Conservation (phyloP, 2,329 filamentous ascomycete genomes). For the Stagonosporopsis cucurbitacearum region DNA sequence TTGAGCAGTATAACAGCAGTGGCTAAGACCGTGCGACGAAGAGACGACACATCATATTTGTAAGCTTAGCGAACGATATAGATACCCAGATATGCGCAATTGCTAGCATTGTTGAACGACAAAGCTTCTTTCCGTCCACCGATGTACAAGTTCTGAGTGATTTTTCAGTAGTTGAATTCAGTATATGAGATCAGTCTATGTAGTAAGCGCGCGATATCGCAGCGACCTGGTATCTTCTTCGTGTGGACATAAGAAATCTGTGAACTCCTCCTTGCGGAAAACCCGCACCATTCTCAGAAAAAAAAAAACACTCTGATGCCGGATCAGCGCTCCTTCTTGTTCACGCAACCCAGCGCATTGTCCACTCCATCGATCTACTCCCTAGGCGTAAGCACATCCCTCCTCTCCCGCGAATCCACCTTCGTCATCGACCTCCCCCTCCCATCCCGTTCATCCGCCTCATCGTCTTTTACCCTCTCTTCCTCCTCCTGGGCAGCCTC, state of each 20-base stretch:
- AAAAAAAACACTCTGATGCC: not conserved
- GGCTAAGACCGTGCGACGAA: not conserved
- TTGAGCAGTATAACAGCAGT: slow-evolving; percentile 34
- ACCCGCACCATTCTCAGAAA: not conserved
- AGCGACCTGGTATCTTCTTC: slow-evolving; percentile 18
- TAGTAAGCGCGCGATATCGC: slow-evolving; percentile 5
- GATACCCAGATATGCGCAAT: slow-evolving; percentile 3
- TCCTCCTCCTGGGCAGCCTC: not conserved
- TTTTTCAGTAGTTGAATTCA: no score
- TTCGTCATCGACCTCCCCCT: slow-evolving; percentile 5
- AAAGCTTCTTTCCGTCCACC: not conserved
- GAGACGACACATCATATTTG: not conserved
- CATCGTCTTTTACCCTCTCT: not conserved
- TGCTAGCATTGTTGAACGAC: not conserved
- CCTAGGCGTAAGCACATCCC: not conserved
- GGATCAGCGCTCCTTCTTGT: not conserved
- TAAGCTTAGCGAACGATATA: slow-evolving; percentile 1
- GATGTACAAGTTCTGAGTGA: not conserved
- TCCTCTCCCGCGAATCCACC: slow-evolving; percentile 6
- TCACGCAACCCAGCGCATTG: slow-evolving; percentile 5
- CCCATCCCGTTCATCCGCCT: not conserved
- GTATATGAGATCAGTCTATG: slow-evolving; percentile 1
- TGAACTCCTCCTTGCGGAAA: not conserved
- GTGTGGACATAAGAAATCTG: slow-evolving; percentile 4
- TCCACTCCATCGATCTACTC: not conserved